phyloP scores from a whole-genome alignment of 306 rosid species.

The Lathyrus tuberosus region DNA sequence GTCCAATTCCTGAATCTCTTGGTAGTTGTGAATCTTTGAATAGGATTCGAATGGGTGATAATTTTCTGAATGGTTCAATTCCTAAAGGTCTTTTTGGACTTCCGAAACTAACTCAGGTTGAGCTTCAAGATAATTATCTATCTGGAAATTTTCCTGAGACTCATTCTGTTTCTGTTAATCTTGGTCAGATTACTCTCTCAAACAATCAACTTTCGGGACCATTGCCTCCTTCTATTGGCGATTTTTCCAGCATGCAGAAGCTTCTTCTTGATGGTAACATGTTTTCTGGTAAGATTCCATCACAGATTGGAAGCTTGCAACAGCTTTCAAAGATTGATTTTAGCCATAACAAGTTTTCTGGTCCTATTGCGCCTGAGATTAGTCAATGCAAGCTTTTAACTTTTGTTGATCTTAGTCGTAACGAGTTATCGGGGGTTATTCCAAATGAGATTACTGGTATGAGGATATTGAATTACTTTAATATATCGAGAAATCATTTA shows the following conservation, averaged over 20 bases:
- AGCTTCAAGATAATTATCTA: constrained; percentile 73
- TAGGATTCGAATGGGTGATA: constrained; percentile 90
- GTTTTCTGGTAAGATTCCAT: constrained; percentile 76
- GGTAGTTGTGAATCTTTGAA: constrained; percentile 68
- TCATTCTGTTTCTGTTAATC: constrained; percentile 50
- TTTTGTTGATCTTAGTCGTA: constrained; percentile 83
- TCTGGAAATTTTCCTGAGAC: constrained; percentile 69
- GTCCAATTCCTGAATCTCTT: constrained; percentile 85
- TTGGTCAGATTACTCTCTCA: constrained; percentile 89
- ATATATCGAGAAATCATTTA: constrained; percentile 80
- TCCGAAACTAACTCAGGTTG: constrained; percentile 78
- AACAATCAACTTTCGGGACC: constrained; percentile 74
- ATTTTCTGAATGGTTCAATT: constrained; percentile 84
- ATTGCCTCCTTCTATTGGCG: constrained; percentile 76
- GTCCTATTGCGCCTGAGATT: constrained; percentile 64
- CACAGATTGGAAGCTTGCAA: constrained; percentile 80
- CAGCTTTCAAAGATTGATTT: constrained; percentile 89
- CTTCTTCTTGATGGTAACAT: constrained; percentile 86
- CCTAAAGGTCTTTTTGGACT: constrained; percentile 81
- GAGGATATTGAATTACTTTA: constrained; percentile 86
- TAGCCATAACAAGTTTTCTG: constrained; percentile 77
- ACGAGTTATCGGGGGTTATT: constrained; percentile 75
- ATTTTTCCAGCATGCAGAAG: constrained; percentile 88
- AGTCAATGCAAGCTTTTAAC: constrained; percentile 84
- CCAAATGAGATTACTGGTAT: constrained; percentile 79